Base-by-base conservation (phyloP, 2,329 filamentous ascomycete genomes). In the Dactylellina leptospora region DNA sequence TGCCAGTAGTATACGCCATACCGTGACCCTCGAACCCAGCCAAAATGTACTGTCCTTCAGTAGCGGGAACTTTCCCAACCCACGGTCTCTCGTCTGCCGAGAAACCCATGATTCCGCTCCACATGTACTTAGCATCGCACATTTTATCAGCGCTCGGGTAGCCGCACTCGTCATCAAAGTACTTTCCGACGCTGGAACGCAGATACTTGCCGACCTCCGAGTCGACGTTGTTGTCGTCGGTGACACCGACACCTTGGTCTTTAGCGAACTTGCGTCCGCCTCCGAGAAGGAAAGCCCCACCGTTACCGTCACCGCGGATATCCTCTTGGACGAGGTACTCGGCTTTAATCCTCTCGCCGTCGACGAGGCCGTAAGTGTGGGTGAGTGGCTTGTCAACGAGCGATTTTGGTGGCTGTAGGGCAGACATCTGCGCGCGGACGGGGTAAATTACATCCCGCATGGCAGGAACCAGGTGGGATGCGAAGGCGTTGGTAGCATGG, bases 401-500 rank as follows among this genome's bases (percentile, higher is more conserved):
- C 48, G 56, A 69, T 20, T 76, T 64, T 0, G 87, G 86, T 3
- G 89, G 88, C 2, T 83, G 76, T 18, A 93, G 83, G 0, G 88
- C 85, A 42, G 85, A 85, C 80, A 93, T 87, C 77, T 93, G 87
- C 0, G 90, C 92, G 22, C 90, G 83, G 1, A 90, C 87, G 0
- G 93, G 93, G 1, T 93, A 86, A 74, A 96, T 89, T 6, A 92
- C 83, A 74, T 88, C 86, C 6, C 85, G 82, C 75, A 93, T 88
- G 30, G 81, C 78, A 0, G 90, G 90, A 1, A 93, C 81, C 2
- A 96, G 83, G 71, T 88, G 84, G 0, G 90, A 91, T 0, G 91
- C 93, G 79, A 96, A 96, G 2, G 83, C 93, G 77, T 96, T 96
- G 0, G 90, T 93, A 3, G 91, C 89, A 13, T 96, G 84, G 16